Evolutionary conservation across 352 stramenopile genomes (phyloP).

Genomic region (Phytophthora pseudosyringae): DNA sequence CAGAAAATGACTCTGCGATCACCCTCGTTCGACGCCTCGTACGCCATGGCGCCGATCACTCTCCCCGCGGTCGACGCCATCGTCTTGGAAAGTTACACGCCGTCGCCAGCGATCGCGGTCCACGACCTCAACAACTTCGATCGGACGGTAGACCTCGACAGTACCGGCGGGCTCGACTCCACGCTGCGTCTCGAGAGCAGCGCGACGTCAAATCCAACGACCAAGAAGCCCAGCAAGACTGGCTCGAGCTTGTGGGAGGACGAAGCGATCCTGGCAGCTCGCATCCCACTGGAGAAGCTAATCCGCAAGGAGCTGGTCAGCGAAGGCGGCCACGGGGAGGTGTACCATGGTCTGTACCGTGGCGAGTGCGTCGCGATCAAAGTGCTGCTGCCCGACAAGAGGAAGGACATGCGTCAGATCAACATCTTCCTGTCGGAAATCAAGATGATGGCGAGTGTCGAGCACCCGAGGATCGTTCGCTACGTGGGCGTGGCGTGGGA

Average conservation of each 20-base stretch:
- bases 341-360: slow-evolving; percentile 55
- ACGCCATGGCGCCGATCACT: slow-evolving; percentile 18
- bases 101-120: slow-evolving; percentile 10
- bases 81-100: slow-evolving; percentile 25
- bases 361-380: slow-evolving; percentile 64
- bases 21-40: slow-evolving; percentile 29
- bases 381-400: slow-evolving; percentile 43
- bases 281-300: slow-evolving; percentile 62
- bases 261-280: slow-evolving; percentile 33
- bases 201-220: not conserved
- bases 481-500: slow-evolving; percentile 71
- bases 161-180: slow-evolving; percentile 28
- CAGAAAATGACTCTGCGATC: slow-evolving; percentile 18
- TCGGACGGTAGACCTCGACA: slow-evolving; percentile 36
- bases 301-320: slow-evolving; percentile 44
- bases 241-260: slow-evolving; percentile 44
- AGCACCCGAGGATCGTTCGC: slow-evolving; percentile 63
- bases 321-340: slow-evolving; percentile 53
- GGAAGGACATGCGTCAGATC: slow-evolving; percentile 54
- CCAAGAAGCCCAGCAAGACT: slow-evolving; percentile 15
- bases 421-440: slow-evolving; percentile 60
- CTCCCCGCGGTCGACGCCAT: slow-evolving; percentile 19
- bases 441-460: slow-evolving; percentile 60
- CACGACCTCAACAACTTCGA: slow-evolving; percentile 30
- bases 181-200: slow-evolving; percentile 33